A percentile compares a stretch with the other conserved stretches of the same genome.
Evolutionary conservation across 139 green algal genomes (phyloP).

Genomic region (Zygnema circumcarinatum): DNA sequence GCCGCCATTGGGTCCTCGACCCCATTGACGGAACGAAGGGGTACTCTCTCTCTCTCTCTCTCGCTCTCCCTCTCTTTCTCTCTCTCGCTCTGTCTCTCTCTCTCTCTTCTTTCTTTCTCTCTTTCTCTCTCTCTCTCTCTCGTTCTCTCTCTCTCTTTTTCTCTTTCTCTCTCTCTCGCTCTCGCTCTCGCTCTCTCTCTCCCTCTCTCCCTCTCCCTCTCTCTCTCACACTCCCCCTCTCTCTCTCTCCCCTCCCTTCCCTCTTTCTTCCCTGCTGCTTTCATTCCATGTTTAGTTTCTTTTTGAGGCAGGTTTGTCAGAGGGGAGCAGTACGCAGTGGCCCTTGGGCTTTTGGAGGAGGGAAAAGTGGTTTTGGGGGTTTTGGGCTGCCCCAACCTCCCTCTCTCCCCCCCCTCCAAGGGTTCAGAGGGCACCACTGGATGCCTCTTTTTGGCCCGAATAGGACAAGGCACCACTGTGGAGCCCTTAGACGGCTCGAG

Average conservation of each 20-base stretch:
- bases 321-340: slow-evolving; percentile 92
- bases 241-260: slow-evolving; percentile 1
- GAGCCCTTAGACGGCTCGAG: slow-evolving; percentile 63
- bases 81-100: slow-evolving; percentile 20
- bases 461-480: slow-evolving; percentile 70
- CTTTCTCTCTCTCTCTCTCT: neutral
- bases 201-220: slow-evolving; percentile 6
- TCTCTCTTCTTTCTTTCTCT: slow-evolving; percentile 14
- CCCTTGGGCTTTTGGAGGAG: slow-evolving; percentile 85
- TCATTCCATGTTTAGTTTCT: neutral
- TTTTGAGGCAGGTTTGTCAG: slow-evolving; percentile 84
- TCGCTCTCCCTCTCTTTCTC: slow-evolving; percentile 22
- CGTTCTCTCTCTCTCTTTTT: too few relatives aligned
- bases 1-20: slow-evolving; percentile 67
- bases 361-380: slow-evolving; percentile 83
- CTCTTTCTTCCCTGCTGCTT: neutral
- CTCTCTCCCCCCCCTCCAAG: slow-evolving; percentile 57
- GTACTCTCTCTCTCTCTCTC: slow-evolving; percentile 24
- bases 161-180: slow-evolving; percentile 20
- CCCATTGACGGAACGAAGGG: slow-evolving; percentile 68
- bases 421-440: slow-evolving; percentile 64
- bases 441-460: slow-evolving; percentile 78
- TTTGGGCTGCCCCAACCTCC: slow-evolving; percentile 96
- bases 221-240: slow-evolving; percentile 3
- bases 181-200: slow-evolving; percentile 8